Conservation (phyloP, 2,329 filamentous ascomycete species). For the Chaetomiaceae sp. region DNA sequence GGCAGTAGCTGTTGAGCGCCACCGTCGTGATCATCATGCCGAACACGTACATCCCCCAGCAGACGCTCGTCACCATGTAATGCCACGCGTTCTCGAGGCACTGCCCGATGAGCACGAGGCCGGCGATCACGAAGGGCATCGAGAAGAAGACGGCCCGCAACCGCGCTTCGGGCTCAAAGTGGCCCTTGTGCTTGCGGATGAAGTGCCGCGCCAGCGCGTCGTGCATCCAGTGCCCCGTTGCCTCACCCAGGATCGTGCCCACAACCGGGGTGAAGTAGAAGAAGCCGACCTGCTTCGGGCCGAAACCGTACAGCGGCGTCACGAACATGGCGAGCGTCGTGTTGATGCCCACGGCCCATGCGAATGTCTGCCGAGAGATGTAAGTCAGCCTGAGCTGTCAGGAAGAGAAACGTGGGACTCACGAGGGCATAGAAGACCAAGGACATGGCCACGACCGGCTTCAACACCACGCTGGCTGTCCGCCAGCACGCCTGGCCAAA, state of each 20-base stretch:
- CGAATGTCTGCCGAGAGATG: conserved; percentile 38
- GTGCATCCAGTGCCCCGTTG: conserved; percentile 53
- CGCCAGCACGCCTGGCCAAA: conserved; percentile 39
- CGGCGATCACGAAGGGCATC: conserved; percentile 45
- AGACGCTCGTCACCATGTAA: conserved; percentile 46
- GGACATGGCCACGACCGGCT: conserved; percentile 36
- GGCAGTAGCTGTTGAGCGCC: conserved; percentile 47
- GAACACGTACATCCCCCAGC: conserved; percentile 52
- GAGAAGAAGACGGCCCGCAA: conserved; percentile 45
- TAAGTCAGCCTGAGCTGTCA: too few species aligned
- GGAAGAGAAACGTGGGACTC: conserved; percentile 9
- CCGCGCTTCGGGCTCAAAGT: conserved; percentile 53
- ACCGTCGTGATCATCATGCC: conserved; percentile 53
- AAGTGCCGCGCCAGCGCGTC: conserved; percentile 45
- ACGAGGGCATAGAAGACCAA: conserved; percentile 35
- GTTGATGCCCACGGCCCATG: conserved; percentile 53
- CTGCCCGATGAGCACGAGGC: conserved; percentile 50
- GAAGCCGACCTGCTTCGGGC: conserved; percentile 45
- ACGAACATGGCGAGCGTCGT: conserved; percentile 52
- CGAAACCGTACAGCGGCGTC: conserved; percentile 47
- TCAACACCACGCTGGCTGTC: conserved; percentile 36
- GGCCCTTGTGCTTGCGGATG: conserved; percentile 43
- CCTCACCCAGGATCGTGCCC: conserved; percentile 49
- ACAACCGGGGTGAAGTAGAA: conserved; percentile 58
- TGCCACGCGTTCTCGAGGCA: conserved; percentile 46